phyloP scores from a whole-genome alignment of 2,329 filamentous ascomycete genomes.

The Thermothelomyces thermophilus region DNA sequence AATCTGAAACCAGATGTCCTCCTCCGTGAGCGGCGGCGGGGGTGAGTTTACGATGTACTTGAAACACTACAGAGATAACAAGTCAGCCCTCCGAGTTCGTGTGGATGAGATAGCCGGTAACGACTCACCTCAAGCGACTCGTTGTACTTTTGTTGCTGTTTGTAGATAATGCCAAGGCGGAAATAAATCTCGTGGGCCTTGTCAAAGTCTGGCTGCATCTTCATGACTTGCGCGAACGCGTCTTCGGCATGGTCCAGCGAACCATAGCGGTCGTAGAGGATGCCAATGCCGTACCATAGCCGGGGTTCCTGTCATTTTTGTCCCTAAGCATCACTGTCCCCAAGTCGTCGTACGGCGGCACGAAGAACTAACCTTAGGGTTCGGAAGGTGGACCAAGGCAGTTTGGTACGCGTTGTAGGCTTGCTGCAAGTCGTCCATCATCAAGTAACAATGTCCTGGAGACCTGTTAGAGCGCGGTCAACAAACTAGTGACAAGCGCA shows the following conservation, averaged over 20 bases:
- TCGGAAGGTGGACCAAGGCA: conserved; percentile 83
- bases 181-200: conserved; percentile 99
- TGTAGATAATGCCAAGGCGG: conserved; percentile 97
- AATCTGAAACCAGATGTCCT: conserved; percentile 99
- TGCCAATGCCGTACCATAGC: conserved; percentile 97
- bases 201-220: conserved; percentile 94
- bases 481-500: not conserved
- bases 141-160: conserved; percentile 89
- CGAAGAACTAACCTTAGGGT: conserved; percentile 69
- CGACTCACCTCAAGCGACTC: conserved; percentile 78
- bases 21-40: conserved; percentile 84
- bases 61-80: conserved; percentile 64
- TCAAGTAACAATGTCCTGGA: conserved; percentile 90
- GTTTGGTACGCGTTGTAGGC: conserved; percentile 96
- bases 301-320: conserved; percentile 67
- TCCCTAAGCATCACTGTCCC: conserved; percentile 6
- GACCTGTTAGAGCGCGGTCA: not conserved
- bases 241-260: conserved; percentile 96
- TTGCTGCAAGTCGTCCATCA: conserved; percentile 97
- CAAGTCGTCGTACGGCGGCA: too few relatives aligned
- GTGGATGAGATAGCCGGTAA: not conserved
- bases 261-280: conserved; percentile 92
- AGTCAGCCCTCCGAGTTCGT: conserved; percentile 16
- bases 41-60: conserved; percentile 95
- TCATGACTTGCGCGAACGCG: conserved; percentile 97